Conservation (phyloP, 805 yeast genomes). For the Schizosaccharomyces japonicus region DNA sequence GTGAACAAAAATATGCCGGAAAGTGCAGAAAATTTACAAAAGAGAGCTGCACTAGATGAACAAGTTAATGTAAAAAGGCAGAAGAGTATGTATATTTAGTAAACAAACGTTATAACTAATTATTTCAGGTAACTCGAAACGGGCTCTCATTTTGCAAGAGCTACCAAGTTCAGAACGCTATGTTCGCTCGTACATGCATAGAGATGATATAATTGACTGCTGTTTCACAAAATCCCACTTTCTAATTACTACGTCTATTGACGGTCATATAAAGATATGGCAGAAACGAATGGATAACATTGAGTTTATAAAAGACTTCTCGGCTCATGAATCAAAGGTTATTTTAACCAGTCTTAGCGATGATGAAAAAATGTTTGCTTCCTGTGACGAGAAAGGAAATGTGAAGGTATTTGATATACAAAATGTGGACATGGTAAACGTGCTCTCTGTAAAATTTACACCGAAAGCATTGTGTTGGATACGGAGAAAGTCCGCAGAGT, state of each 20-base stretch:
- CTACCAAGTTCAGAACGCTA: slow-evolving; percentile 12
- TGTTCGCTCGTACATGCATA: slow-evolving; percentile 13
- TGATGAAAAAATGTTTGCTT: slow-evolving; percentile 14
- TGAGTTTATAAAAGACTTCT: slow-evolving; percentile 17
- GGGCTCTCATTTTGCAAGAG: slow-evolving; percentile 7
- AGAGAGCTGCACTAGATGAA: no score
- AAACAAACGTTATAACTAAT: no score
- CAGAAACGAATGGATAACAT: slow-evolving; percentile 10
- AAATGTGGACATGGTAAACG: slow-evolving; percentile 19
- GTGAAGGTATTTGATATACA: slow-evolving; percentile 18
- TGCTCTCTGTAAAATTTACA: slow-evolving; percentile 9
- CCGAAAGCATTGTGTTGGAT: slow-evolving; percentile 15
- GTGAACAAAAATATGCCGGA: no score
- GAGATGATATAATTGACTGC: slow-evolving; percentile 8
- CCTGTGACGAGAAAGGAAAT: slow-evolving; percentile 11
- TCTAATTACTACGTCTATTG: slow-evolving; percentile 15
- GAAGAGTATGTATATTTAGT: no score
- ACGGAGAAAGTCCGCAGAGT: slow-evolving; percentile 9
- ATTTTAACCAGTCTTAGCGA: slow-evolving; percentile 9
- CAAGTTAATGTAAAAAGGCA: no score
- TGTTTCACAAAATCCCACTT: slow-evolving; percentile 8
- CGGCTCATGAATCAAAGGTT: slow-evolving; percentile 11
- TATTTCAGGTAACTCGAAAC: no score
- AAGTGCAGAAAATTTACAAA: no score
- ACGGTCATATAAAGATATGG: slow-evolving; percentile 20